Base-by-base conservation (phyloP, 106 monocot genomes). In the Allium cepa region DNA sequence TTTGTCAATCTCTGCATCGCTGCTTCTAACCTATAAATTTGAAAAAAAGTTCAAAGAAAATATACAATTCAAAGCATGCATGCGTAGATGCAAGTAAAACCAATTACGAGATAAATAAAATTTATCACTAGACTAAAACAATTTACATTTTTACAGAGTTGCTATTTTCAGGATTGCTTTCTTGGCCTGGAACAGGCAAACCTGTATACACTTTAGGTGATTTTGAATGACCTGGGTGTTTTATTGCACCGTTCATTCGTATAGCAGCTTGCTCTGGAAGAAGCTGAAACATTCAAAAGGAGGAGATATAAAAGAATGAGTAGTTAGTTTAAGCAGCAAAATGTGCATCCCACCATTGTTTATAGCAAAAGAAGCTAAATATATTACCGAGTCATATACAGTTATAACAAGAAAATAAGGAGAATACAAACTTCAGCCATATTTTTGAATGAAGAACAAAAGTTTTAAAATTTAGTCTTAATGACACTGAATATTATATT, bases 1-100 rank as follows among this genome's bases (percentile, higher is more conserved):
- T 84, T 86, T 68, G 92, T 92, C 73, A 99, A 64, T 73, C 97
- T 92, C 69, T 99, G 97, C 79, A 90, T 84, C 22, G 97, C 97
- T 62, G 97, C 97, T 69, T 99, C 97, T 70, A 99, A 79, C 89
- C 97, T 99, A 81, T 67, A 66, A 53, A 60, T 47, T 72, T 61
- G 15, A 0, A 78, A 46, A 53, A 71, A 51, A 22, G 49, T 50
- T 26, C n/a, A 47, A 26, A 60, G 51, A 66, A 46, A 15, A 36
- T 36, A 36, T 36, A 36, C 36, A 17, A 62, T 56, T 6, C 26
- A 49, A 16, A 71, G 26, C 2, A 13, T 0, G 8, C 7, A 50
- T 8, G 3, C 16, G 16, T 11, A 17, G 59, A 16, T 15, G 59
- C 59, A 13, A 59, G 7, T 59, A 17, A 59, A 55, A 12, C 22